These are phyloP conservation scores for Pichia terricola DNA, from an alignment of 1,139 yeast species.

Conservation along the genomic window DNA sequence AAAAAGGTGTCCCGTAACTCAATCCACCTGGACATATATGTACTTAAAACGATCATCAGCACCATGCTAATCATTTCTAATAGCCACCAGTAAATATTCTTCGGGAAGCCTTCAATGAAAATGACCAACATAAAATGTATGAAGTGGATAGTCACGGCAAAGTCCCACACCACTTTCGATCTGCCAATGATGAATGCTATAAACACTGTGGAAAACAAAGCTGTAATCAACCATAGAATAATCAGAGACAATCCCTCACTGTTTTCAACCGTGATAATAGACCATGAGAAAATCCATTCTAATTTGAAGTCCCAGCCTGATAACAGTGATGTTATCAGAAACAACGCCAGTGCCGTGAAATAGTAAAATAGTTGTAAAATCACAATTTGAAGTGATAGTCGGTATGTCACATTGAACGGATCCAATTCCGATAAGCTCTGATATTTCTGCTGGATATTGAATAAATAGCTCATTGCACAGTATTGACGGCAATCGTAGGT, in stretches of 20 bases:
- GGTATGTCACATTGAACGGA: constrained; percentile 25
- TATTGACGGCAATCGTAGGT: too few species aligned
- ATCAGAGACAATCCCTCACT: constrained; percentile 72
- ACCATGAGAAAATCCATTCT: constrained; percentile 79
- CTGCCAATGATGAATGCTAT: constrained; percentile 85
- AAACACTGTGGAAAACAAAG: constrained; percentile 68
- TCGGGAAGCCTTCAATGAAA: constrained; percentile 59
- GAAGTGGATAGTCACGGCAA: constrained; percentile 81
- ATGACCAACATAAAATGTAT: constrained; percentile 66
- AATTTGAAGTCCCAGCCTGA: constrained; percentile 55
- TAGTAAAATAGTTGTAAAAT: constrained; percentile 61
- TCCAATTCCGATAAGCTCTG: not conserved
- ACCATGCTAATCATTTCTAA: constrained; percentile 61
- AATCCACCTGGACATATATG: constrained; percentile 81
- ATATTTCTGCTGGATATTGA: too few species aligned
- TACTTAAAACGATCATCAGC: constrained; percentile 67
- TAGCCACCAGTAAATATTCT: constrained; percentile 74
- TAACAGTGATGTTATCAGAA: constrained; percentile 46
- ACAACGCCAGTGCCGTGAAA: constrained; percentile 47
- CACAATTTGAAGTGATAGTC: constrained; percentile 44
- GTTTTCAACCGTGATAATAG: constrained; percentile 60
- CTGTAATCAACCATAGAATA: constrained; percentile 69
- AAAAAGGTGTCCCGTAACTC: constrained; percentile 84
- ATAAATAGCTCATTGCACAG: not conserved
- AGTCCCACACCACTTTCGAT: constrained; percentile 91